These are phyloP conservation scores for Dryas integrifolia DNA, from an alignment of 331 rosid genomes.

Conservation along the genomic window DNA sequence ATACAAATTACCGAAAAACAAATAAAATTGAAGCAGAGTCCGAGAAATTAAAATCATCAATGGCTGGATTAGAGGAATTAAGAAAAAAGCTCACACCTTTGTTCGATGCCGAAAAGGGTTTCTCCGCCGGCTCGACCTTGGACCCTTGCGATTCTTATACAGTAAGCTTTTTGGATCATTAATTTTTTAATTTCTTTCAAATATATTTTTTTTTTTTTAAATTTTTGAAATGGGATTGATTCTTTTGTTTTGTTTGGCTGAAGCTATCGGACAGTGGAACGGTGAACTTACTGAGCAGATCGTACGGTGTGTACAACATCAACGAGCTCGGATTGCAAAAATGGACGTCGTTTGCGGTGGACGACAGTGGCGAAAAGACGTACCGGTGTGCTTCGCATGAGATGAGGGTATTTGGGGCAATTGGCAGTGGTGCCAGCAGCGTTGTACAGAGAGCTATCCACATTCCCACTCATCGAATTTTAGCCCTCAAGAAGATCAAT, in stretches of 20 bases:
- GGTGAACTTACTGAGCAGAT: slow-evolving; percentile 81
- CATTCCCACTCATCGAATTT: slow-evolving; percentile 74
- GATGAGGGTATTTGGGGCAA: slow-evolving; percentile 93
- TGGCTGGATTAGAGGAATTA: slow-evolving; percentile 62
- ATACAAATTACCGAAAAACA: not conserved
- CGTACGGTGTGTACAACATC: slow-evolving; percentile 83
- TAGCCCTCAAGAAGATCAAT: slow-evolving; percentile 89
- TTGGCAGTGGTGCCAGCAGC: slow-evolving; percentile 95
- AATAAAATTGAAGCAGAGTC: not conserved
- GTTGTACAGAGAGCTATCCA: slow-evolving; percentile 96
- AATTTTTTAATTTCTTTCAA: not conserved
- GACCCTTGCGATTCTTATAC: slow-evolving; percentile 84
- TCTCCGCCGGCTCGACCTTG: slow-evolving; percentile 53
- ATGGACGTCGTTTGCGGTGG: slow-evolving; percentile 57
- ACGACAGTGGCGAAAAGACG: slow-evolving; percentile 62
- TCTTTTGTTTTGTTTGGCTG: slow-evolving; percentile 7
- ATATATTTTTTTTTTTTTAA: not conserved
- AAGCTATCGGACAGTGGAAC: slow-evolving; percentile 89
- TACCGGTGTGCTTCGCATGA: slow-evolving; percentile 76
- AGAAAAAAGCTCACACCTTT: slow-evolving; percentile 54
- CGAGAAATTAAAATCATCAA: not conserved
- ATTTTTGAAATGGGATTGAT: not conserved
- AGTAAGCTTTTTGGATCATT: slow-evolving; percentile 32
- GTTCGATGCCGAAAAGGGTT: slow-evolving; percentile 74
- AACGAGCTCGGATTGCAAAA: slow-evolving; percentile 93